phyloP scores from a whole-genome alignment of 768 basidiomycete species.

The Calocybe gangraenosa region DNA sequence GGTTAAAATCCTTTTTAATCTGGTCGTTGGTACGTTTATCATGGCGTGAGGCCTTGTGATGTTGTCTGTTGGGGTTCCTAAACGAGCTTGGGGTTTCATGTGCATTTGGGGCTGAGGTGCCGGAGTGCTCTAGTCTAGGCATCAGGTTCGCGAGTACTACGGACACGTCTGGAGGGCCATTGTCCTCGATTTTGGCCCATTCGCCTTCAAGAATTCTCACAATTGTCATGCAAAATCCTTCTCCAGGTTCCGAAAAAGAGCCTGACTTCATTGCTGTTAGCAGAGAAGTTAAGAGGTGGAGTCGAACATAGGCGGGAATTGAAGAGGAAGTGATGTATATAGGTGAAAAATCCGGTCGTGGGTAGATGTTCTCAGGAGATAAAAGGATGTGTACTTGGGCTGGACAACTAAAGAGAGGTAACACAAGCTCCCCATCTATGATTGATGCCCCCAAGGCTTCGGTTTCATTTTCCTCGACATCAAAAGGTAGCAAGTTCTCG shows the following conservation, averaged over 20 bases:
- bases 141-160: conserved; percentile 61
- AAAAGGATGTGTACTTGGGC: conserved; percentile 66
- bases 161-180: conserved; percentile 75
- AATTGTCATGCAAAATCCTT: conserved; percentile 68
- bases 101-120: conserved; percentile 4
- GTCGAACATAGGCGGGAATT: conserved; percentile 75
- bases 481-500: conserved; percentile 20
- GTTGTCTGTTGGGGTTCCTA: conserved; percentile 13
- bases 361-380: conserved; percentile 38
- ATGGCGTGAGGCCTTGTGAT: conserved; percentile 17
- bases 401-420: conserved; percentile 63
- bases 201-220: conserved; percentile 69
- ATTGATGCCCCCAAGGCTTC: conserved; percentile 55
- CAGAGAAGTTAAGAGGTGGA: conserved; percentile 71
- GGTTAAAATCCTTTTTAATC: conserved; percentile 52
- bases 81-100: neutral
- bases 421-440: conserved; percentile 43
- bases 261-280: conserved; percentile 50
- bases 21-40: conserved; percentile 44
- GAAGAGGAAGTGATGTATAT: conserved; percentile 72
- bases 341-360: conserved; percentile 49
- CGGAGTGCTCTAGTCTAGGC: conserved; percentile 21
- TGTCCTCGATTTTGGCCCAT: conserved; percentile 61
- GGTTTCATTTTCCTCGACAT: conserved; percentile 40
- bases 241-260: conserved; percentile 57